Evolutionary conservation across 768 basidiomycete genomes (phyloP), one percentile per base, ranked within the genome.

Genomic region (Omphalotus guepiniiformis): DNA sequence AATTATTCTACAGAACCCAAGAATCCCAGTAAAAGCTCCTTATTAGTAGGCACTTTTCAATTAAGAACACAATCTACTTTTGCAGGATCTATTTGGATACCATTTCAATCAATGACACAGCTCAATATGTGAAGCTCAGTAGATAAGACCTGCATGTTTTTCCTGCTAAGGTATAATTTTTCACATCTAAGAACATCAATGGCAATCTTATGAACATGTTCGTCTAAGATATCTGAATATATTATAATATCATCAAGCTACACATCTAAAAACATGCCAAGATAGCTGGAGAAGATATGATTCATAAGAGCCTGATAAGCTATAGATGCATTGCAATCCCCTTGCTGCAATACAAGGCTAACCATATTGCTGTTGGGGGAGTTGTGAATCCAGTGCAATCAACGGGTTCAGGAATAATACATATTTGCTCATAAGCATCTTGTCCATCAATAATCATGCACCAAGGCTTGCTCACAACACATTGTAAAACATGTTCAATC

Each of bases 261-360:
- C 49, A 74, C 59, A 44, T 73, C 63, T 51, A 72, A 61, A 38
- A 72, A 67, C 1, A 43, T 39, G 0, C 72, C 72, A 34, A 78
- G 64, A 38, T 62, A 61, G 1, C 49, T 27, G 0, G 52, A 32
- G 36, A 68, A 68, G 0, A 76, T 55, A 30, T 74, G 63, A 36
- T 73, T 73, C 70, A 75, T 75, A 0, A 77, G 41, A 0, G 65
- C 50, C 43, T 75, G 74, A 54, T 66, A 75, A 0, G 73, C 75
- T 0, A 72, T 72, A 0, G 59, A 57, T 6, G 60, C 62, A 46
- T 68, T 70, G 12, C 58, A 63, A 37, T 68, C 63, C 0, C 64
- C 65, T 9, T 52, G 52, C 36, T 61, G 66, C 26, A 60, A 52
- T 0, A 75, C 70, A 0, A 58, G 47, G 28, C 69, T 71, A 2